These are phyloP conservation scores for Linnemannia exigua DNA, from an alignment of 192 early-diverging fungal species.

Conservation along the genomic window DNA sequence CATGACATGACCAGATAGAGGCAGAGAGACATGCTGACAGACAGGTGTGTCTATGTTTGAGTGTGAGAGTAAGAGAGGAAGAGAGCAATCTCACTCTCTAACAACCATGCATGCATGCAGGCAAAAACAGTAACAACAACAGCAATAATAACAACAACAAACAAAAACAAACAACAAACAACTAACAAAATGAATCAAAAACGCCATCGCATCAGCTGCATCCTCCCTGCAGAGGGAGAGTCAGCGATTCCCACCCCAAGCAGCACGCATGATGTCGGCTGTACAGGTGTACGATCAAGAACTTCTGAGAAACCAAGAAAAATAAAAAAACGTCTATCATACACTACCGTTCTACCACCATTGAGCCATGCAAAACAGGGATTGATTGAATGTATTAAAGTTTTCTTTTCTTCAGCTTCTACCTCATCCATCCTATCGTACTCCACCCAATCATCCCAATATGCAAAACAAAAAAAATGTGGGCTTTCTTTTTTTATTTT, in stretches of 20 bases:
- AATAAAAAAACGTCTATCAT: neutral
- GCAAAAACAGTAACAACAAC: too few relatives aligned
- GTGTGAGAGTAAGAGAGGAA: neutral
- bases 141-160: neutral
- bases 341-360: too few relatives aligned
- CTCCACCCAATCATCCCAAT: neutral
- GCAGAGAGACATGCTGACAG: neutral
- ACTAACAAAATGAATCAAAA: slow-evolving; percentile 7
- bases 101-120: neutral
- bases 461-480: neutral
- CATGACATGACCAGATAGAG: too few relatives aligned
- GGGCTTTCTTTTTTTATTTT: neutral
- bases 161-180: neutral
- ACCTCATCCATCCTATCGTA: neutral
- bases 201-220: neutral
- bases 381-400: too few relatives aligned
- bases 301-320: neutral
- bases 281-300: neutral
- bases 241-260: neutral
- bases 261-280: neutral
- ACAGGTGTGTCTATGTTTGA: neutral
- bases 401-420: neutral
- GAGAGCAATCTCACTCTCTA: neutral
- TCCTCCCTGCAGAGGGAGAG: neutral
- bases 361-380: neutral